Evolutionary conservation across 2,329 filamentous ascomycete species (phyloP), one percentile per base, ranked within the genome.

Genomic region (Colletotrichum tamarilloi): DNA sequence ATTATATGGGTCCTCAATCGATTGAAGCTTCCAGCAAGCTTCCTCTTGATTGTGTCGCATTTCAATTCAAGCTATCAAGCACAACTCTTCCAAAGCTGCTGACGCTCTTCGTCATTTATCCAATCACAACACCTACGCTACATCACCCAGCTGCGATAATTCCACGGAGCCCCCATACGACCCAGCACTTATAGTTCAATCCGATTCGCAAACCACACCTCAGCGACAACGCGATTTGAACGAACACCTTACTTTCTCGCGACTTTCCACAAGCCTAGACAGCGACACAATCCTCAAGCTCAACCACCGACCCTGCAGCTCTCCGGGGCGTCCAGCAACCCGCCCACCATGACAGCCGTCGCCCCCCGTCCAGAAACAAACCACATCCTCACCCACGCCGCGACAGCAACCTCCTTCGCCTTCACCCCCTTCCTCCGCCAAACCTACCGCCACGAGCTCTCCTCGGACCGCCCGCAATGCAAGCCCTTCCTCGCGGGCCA

Each of bases 391-490:
- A 83, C 87, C 72, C 91, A 91, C 83, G 82, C 85, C 71, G 82
- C 87, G 5, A 86, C 87, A 5, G 78, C 81, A 72, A 93, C 94
- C 85, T 90, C 86, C 77, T 98, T 98, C 87, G 90, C 90, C 82
- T 98, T 98, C 88, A 92, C 91, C 38, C 93, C 94, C 59, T 98
- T 97, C 85, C 91, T 98, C 49, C 92, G 92, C 76, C 87, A 91
- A 74, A 95, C 93, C 76, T 95, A 97, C 83, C 92, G 95, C 75
- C 95, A 97, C 84, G 93, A 94, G 76, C 92, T 98, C 64, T 91
- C 94, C 26, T 90, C 93, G 49, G 91, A 94, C 81, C 90, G 93
- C 0, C 94, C 95, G 56, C 87, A 94, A 80, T 98, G 97, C 87
- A 94, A 94, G 80, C 92, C 95, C 73, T 98, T 95, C 85, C 88